Percentiles rank a stretch among this genome's conserved stretches.
phyloP scores from a whole-genome alignment of 768 basidiomycete genomes.

The Terana coerulea region DNA sequence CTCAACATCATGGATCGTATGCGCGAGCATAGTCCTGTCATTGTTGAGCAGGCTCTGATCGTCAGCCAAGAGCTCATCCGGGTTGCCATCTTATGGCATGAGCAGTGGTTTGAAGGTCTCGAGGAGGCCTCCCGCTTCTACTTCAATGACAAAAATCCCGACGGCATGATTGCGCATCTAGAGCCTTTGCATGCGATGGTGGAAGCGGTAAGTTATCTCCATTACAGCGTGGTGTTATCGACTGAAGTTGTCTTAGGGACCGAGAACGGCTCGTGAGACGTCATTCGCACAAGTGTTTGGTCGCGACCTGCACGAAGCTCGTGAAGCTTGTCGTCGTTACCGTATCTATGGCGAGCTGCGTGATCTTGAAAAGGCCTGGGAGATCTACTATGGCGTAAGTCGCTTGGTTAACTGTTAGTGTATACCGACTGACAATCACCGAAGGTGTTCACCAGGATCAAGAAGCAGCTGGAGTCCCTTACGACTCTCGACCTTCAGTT shows the following conservation, averaged over 20 bases:
- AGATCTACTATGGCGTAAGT: constrained; percentile 96
- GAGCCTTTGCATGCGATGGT: constrained; percentile 92
- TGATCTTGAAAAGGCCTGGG: constrained; percentile 97
- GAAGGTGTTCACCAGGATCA: constrained; percentile 96
- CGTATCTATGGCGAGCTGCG: constrained; percentile 80
- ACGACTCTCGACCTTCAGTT: constrained; percentile 94
- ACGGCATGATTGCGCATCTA: constrained; percentile 92
- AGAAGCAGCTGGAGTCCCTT: constrained; percentile 87
- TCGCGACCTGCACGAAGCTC: constrained; percentile 86
- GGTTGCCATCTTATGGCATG: constrained; percentile 99
- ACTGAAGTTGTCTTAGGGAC: constrained; percentile 53
- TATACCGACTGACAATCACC: no score
- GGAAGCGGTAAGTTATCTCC: constrained; percentile 68
- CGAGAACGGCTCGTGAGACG: constrained; percentile 90
- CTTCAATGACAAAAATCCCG: constrained; percentile 95
- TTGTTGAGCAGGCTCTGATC: constrained; percentile 86
- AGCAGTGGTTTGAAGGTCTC: constrained; percentile 96
- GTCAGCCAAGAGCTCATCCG: constrained; percentile 95
- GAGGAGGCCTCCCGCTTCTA: constrained; percentile 96
- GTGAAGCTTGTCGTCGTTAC: constrained; percentile 86
- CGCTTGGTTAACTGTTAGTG: no score
- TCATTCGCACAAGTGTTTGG: constrained; percentile 95
- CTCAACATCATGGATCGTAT: constrained; percentile 86
- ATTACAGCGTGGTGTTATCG: no score
- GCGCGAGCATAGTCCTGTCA: constrained; percentile 82